These are phyloP conservation scores for Colletotrichum gloeosporioides DNA, from an alignment of 2,329 filamentous ascomycete species.

Conservation along the genomic window DNA sequence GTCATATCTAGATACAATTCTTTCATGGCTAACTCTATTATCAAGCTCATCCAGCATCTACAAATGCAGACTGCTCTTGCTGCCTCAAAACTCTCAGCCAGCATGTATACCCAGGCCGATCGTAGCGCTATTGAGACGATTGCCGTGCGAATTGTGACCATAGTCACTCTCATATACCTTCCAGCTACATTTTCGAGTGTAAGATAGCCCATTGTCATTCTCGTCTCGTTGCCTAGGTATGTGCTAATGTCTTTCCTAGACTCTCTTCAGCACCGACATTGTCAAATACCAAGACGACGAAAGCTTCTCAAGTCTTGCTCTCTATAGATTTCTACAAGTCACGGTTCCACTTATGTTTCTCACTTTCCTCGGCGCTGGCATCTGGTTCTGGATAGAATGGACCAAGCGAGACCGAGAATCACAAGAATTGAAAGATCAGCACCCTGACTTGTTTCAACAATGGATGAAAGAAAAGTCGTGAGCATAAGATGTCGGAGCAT, in stretches of 20 bases:
- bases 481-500: too few relatives aligned
- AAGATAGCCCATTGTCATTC: neutral
- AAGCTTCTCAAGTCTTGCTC: neutral
- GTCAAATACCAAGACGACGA: neutral
- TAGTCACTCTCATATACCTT: slow-evolving; percentile 29
- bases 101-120: slow-evolving; percentile 30
- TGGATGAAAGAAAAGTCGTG: too few relatives aligned
- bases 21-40: neutral
- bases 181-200: slow-evolving; percentile 25
- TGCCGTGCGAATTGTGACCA: slow-evolving; percentile 31
- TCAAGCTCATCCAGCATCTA: slow-evolving; percentile 36
- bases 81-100: slow-evolving; percentile 6
- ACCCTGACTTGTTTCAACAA: too few relatives aligned
- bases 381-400: neutral
- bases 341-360: neutral
- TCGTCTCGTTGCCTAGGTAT: neutral
- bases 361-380: neutral
- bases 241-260: neutral
- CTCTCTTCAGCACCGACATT: slow-evolving; percentile 7
- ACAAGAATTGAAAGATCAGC: too few relatives aligned
- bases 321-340: neutral
- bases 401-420: neutral
- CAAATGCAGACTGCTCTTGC: slow-evolving; percentile 31
- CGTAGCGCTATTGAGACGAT: slow-evolving; percentile 30
- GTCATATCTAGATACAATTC: too few relatives aligned